phyloP scores from a whole-genome alignment of 306 rosid genomes.

The Vachellia pachyceras region DNA sequence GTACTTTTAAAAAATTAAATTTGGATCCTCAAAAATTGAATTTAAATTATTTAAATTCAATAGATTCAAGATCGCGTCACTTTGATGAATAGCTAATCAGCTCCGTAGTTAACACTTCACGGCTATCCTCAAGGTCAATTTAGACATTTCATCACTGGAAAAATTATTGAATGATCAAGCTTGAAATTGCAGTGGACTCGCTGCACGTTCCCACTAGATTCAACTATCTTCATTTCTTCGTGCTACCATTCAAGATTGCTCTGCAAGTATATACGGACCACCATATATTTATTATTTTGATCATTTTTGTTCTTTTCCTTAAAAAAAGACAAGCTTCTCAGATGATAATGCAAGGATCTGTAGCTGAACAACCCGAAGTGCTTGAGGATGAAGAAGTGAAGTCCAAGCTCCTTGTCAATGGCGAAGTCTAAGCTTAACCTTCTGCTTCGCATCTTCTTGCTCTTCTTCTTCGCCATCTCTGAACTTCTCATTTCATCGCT shows the following conservation, averaged over 20 bases:
- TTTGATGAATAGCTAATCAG: too few relatives aligned
- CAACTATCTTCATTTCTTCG: neutral
- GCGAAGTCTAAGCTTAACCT: constrained; percentile 50
- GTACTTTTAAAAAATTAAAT: too few relatives aligned
- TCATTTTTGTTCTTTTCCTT: neutral
- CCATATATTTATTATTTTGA: neutral
- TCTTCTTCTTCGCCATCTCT: constrained; percentile 35
- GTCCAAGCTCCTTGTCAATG: constrained; percentile 59
- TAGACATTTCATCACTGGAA: constrained; percentile 30
- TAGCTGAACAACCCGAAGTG: constrained; percentile 58
- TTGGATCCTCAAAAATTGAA: too few relatives aligned
- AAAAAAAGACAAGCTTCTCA: neutral
- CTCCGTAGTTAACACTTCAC: too few relatives aligned
- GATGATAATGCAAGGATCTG: constrained; percentile 87
- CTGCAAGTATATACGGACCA: neutral
- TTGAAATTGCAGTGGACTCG: neutral
- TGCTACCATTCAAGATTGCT: neutral
- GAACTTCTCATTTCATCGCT: constrained; percentile 12
- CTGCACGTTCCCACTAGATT: neutral
- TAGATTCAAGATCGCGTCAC: too few relatives aligned
- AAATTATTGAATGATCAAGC: neutral
- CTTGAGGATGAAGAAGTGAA: constrained; percentile 60
- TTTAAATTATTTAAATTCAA: too few relatives aligned
- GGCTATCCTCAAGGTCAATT: constrained; percentile 39
- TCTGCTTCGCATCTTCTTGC: constrained; percentile 27